Percentiles rank a stretch among this genome's conserved stretches.
phyloP scores from a whole-genome alignment of 768 basidiomycete genomes.

The Serpula lacrymans region DNA sequence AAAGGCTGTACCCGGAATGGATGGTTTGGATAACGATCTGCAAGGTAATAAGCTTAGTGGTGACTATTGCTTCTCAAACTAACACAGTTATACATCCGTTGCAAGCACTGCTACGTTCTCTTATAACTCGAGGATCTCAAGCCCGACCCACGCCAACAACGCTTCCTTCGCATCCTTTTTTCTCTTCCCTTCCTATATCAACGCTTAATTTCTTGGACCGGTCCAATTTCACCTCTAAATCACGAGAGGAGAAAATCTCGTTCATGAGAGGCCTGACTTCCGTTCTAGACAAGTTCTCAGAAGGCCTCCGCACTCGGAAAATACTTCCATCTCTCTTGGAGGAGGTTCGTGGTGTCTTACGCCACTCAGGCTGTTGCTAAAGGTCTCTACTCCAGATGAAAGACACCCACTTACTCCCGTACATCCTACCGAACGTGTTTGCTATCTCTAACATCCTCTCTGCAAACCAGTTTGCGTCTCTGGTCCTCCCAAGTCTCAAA shows the following conservation, averaged over 20 bases:
- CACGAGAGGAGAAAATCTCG: conserved; percentile 91
- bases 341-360: conserved; percentile 60
- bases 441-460: conserved; percentile 77
- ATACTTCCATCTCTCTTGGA: conserved; percentile 90
- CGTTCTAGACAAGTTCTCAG: conserved; percentile 83
- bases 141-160: conserved; percentile 74
- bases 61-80: not conserved
- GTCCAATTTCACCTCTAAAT: conserved; percentile 91
- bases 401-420: conserved; percentile 88
- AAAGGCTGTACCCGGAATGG: conserved; percentile 58
- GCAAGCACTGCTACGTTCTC: conserved; percentile 70
- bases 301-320: conserved; percentile 82
- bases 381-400: conserved; percentile 62
- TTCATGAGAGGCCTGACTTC: conserved; percentile 88
- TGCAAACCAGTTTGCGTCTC: conserved; percentile 72
- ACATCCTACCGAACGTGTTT: conserved; percentile 95
- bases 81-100: conserved; percentile 9
- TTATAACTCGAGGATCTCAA: conserved; percentile 77
- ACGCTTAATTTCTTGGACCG: conserved; percentile 96
- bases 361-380: conserved; percentile 3
- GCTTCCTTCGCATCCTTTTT: conserved; percentile 84
- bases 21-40: conserved; percentile 65
- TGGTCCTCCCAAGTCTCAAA: conserved; percentile 83
- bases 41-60: conserved; percentile 47
- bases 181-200: conserved; percentile 92